Conservation (phyloP, 768 basidiomycete genomes). For the Russula sp. region DNA sequence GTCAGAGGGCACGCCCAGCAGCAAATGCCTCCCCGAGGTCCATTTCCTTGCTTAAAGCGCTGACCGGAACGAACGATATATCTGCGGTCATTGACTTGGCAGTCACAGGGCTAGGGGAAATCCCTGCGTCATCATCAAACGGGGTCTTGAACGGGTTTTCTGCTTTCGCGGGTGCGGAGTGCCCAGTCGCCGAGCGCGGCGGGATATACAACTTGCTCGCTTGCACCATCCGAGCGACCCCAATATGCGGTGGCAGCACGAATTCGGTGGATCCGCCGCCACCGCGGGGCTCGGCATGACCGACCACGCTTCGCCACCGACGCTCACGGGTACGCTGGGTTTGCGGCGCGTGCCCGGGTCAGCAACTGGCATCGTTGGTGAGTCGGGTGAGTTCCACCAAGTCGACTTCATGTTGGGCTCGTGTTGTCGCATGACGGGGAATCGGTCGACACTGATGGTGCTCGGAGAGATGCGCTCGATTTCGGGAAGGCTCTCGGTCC, state of each 20-base stretch:
- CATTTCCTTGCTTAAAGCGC: not conserved
- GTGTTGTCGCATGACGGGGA: constrained; percentile 6
- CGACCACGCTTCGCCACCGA: constrained; percentile 34
- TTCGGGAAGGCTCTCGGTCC: constrained; percentile 33
- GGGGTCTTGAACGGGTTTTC: constrained; percentile 70
- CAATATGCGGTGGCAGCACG: constrained; percentile 26
- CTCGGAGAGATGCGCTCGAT: constrained; percentile 35
- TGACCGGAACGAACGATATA: constrained; percentile 17
- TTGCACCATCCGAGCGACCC: not conserved
- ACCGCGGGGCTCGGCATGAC: constrained; percentile 34
- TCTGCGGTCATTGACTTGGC: constrained; percentile 6
- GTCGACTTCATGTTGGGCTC: constrained; percentile 35
- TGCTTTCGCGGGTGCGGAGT: constrained; percentile 38
- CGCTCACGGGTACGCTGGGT: constrained; percentile 41
- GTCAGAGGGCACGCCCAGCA: constrained; percentile 24
- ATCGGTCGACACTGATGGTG: constrained; percentile 22
- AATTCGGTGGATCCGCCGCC: constrained; percentile 32
- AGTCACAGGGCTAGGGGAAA: constrained; percentile 8
- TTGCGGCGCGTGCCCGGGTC: constrained; percentile 34
- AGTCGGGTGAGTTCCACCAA: constrained; percentile 38
- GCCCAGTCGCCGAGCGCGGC: constrained; percentile 42
- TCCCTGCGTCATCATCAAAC: constrained; percentile 62
- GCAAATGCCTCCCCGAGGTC: not conserved
- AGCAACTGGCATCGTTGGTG: constrained; percentile 23
- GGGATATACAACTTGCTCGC: constrained; percentile 26